A percentile compares a stretch with the other conserved stretches of the same genome.
phyloP scores from a whole-genome alignment of 352 stramenopile genomes.

The Pythium periplocum region DNA sequence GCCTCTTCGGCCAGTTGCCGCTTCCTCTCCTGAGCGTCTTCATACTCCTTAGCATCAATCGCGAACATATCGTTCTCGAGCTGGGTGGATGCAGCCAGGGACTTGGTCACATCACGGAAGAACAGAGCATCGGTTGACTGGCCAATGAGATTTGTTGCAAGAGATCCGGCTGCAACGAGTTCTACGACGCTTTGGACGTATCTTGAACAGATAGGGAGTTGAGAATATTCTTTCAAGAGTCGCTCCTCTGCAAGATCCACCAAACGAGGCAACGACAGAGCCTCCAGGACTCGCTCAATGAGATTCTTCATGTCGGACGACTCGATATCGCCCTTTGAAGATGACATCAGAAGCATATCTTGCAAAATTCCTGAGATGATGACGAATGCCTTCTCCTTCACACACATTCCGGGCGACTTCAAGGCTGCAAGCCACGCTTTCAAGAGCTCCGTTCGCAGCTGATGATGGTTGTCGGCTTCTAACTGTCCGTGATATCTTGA shows the following conservation, averaged over 20 bases:
- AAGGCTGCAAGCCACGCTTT: conserved; percentile 79
- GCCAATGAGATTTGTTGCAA: conserved; percentile 54
- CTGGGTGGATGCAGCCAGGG: conserved; percentile 45
- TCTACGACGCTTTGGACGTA: conserved; percentile 85
- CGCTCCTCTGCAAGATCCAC: conserved; percentile 67
- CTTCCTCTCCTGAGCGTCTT: conserved; percentile 44
- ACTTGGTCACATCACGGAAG: conserved; percentile 26
- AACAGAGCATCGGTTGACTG: conserved; percentile 46
- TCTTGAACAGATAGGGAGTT: conserved; percentile 72
- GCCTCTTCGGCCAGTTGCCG: conserved; percentile 36
- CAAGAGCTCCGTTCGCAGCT: conserved; percentile 60
- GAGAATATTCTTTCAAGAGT: conserved; percentile 68
- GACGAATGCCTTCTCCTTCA: conserved; percentile 81
- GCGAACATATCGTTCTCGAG: conserved; percentile 66
- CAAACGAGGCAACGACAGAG: conserved; percentile 64
- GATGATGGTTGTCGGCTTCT: conserved; percentile 32
- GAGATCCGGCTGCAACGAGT: conserved; percentile 61
- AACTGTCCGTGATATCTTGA: conserved; percentile 36
- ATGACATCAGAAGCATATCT: conserved; percentile 60
- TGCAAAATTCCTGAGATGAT: conserved; percentile 76
- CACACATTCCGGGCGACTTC: conserved; percentile 78
- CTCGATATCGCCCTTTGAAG: not conserved
- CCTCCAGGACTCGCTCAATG: conserved; percentile 27
- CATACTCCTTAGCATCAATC: conserved; percentile 64
- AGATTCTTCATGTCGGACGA: conserved; percentile 9